Evolutionary conservation across 2,329 filamentous ascomycete species (phyloP).

Genomic region (Whalleya microplaca): DNA sequence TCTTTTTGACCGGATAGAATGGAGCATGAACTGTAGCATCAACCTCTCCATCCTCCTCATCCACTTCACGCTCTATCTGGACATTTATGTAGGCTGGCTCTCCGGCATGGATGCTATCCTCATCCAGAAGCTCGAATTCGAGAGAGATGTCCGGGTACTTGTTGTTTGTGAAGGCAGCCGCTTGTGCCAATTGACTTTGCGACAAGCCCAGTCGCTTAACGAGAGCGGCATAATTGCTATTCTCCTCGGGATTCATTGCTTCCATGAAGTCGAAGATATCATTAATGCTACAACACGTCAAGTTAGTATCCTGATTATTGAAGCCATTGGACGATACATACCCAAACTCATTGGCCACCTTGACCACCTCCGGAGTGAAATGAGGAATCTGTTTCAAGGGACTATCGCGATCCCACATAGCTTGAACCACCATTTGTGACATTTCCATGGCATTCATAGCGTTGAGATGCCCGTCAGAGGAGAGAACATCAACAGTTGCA

Average conservation of each 20-base stretch:
- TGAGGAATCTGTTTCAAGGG: constrained; percentile 97
- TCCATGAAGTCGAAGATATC: constrained; percentile 99
- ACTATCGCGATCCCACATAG: constrained; percentile 98
- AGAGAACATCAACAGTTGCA: constrained; percentile 92
- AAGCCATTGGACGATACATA: constrained; percentile 47
- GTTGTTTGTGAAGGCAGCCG: constrained; percentile 93
- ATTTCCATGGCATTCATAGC: constrained; percentile 99
- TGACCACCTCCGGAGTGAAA: constrained; percentile 82
- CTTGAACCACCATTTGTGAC: constrained; percentile 98
- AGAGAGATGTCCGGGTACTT: constrained; percentile 96
- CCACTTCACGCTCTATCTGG: constrained; percentile 81
- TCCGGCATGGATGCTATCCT: constrained; percentile 78
- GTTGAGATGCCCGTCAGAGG: constrained; percentile 93
- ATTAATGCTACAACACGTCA: constrained; percentile 64
- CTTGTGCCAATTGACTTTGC: constrained; percentile 81
- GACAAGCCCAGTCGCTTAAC: constrained; percentile 78
- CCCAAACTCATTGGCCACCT: constrained; percentile 78
- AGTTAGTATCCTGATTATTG: constrained; percentile 25
- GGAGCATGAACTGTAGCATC: constrained; percentile 90
- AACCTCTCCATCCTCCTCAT: constrained; percentile 68
- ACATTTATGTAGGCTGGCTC: constrained; percentile 82
- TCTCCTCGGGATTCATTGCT: constrained; percentile 95
- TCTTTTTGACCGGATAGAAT: constrained; percentile 90
- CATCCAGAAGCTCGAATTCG: constrained; percentile 83
- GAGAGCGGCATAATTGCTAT: constrained; percentile 76